Evolutionary conservation across 805 yeast species (phyloP).

Genomic region (Maudiozyma saulgeensis): DNA sequence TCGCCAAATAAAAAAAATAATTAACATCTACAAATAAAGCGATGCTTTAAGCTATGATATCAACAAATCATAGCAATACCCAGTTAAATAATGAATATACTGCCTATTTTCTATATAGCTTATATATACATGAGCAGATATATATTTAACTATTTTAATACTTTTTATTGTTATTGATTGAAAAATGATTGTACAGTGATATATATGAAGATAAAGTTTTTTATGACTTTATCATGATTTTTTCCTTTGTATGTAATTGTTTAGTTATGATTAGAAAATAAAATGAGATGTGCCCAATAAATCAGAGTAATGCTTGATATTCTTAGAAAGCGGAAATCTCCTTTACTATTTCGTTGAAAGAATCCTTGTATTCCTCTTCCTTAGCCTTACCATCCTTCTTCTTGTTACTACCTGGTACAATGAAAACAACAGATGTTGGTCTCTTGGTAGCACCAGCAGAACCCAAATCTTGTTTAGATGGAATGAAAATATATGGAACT

Average conservation of each 20-base stretch:
- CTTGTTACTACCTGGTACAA: constrained; percentile 91
- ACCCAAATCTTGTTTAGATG: constrained; percentile 96
- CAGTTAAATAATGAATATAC: too few species aligned
- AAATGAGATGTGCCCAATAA: neutral
- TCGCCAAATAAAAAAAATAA: too few species aligned
- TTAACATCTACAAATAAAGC: too few species aligned
- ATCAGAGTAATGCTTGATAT: neutral
- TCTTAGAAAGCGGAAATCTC: constrained; percentile 46
- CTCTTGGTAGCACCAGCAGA: constrained; percentile 98
- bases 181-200: neutral
- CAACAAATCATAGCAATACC: too few species aligned
- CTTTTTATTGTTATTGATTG: neutral
- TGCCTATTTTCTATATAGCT: too few species aligned
- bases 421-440: constrained; percentile 96
- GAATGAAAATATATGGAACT: constrained; percentile 88
- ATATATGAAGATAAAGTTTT: neutral
- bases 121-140: neutral
- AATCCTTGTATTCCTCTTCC: constrained; percentile 83
- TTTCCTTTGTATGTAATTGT: neutral
- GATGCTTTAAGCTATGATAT: too few species aligned
- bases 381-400: constrained; percentile 60
- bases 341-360: constrained; percentile 87
- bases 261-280: neutral
- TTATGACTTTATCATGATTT: neutral
- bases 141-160: neutral